phyloP scores from a whole-genome alignment of 2,329 filamentous ascomycete species.

The Tympanopsis confertula region DNA sequence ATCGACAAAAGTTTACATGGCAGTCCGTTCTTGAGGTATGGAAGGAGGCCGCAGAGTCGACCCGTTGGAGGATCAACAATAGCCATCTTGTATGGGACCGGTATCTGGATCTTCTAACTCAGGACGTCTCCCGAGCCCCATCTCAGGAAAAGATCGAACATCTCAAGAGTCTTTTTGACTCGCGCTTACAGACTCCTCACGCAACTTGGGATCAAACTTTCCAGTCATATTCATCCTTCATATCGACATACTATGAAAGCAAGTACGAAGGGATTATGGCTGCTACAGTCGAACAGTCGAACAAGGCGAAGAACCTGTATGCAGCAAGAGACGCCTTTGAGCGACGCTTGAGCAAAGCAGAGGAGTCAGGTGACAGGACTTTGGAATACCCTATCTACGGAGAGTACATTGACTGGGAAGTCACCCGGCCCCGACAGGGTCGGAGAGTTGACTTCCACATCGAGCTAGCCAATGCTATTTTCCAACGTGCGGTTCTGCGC shows the following conservation, averaged over 20 bases:
- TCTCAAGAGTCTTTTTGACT: conserved; percentile 36
- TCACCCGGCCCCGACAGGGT: conserved; percentile 45
- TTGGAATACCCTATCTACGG: conserved; percentile 22
- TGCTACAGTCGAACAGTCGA: conserved; percentile 33
- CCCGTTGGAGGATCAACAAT: conserved; percentile 47
- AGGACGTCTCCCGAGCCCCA: conserved; percentile 34
- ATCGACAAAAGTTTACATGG: conserved; percentile 46
- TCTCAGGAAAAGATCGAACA: conserved; percentile 32
- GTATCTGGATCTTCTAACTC: conserved; percentile 39
- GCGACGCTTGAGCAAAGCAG: conserved; percentile 34
- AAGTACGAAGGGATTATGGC: conserved; percentile 48
- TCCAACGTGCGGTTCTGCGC: conserved; percentile 58
- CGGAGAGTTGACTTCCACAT: conserved; percentile 32
- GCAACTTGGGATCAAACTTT: conserved; percentile 46
- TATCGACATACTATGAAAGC: conserved; percentile 38
- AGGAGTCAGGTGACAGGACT: conserved; percentile 35
- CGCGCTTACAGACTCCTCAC: conserved; percentile 44
- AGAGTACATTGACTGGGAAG: conserved; percentile 81
- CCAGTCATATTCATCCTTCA: conserved; percentile 45
- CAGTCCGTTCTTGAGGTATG: conserved; percentile 41
- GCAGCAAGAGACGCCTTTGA: conserved; percentile 40
- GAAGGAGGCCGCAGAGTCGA: conserved; percentile 40
- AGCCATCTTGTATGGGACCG: conserved; percentile 51
- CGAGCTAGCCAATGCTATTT: conserved; percentile 51
- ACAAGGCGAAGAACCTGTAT: conserved; percentile 39